Percentiles rank a stretch among this genome's conserved stretches.
Evolutionary conservation across 1,284 basidiomycete species (phyloP).

Genomic region (Sphagnurus paluster): DNA sequence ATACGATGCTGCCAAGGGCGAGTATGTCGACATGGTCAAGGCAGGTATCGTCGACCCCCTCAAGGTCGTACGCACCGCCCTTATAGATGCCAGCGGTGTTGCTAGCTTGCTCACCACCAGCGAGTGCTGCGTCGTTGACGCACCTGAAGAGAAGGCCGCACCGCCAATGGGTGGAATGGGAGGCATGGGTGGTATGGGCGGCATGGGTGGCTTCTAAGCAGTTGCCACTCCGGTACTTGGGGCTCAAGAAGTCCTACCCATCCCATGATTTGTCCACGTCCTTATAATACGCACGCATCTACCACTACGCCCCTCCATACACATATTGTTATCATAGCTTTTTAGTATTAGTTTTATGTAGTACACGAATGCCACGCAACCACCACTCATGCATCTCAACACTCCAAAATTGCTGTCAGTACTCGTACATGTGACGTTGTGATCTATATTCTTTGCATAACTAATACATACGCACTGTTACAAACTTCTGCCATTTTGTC

Average conservation of each 20-base stretch:
- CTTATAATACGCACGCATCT: constrained; percentile 10
- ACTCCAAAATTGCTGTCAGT: no score
- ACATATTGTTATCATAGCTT: constrained; percentile 12
- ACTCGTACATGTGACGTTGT: no score
- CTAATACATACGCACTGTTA: no score
- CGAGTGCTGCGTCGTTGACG: constrained; percentile 92
- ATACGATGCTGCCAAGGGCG: constrained; percentile 89
- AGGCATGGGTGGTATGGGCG: constrained; percentile 50
- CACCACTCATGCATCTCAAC: constrained; percentile 7
- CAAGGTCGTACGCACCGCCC: constrained; percentile 90
- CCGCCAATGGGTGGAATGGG: constrained; percentile 53
- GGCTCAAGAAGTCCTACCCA: not conserved
- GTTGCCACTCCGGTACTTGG: not conserved
- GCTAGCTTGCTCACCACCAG: constrained; percentile 91
- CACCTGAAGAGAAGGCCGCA: constrained; percentile 77
- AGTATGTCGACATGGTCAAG: constrained; percentile 95
- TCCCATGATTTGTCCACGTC: constrained; percentile 2
- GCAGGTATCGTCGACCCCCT: constrained; percentile 93
- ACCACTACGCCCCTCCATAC: constrained; percentile 11
- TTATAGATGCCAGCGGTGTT: constrained; percentile 88
- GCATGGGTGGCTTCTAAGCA: constrained; percentile 30
- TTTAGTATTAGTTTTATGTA: constrained; percentile 10
- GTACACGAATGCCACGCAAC: constrained; percentile 6
- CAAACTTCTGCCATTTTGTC: no score
- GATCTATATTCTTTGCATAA: no score